Evolutionary conservation across 2,329 filamentous ascomycete species (phyloP).

Genomic region (Orbilia oligospora): DNA sequence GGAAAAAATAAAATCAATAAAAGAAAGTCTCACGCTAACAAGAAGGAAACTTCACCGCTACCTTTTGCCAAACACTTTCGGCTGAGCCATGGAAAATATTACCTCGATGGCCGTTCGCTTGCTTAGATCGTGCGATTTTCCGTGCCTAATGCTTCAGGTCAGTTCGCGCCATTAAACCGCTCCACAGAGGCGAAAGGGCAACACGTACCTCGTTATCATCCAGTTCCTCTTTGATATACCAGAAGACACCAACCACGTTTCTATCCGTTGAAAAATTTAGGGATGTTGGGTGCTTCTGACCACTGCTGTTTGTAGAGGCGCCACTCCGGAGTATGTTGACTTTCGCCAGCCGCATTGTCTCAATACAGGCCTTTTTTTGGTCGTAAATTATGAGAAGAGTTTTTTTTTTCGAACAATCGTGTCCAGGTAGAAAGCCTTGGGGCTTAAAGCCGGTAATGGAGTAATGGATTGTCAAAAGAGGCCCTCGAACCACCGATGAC

Average conservation of each 20-base stretch:
- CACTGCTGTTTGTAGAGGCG: background rate
- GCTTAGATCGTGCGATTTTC: slow-evolving; percentile 46
- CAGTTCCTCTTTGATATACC: slow-evolving; percentile 55
- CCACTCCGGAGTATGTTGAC: slow-evolving; percentile 45
- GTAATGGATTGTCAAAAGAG: background rate
- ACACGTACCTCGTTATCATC: slow-evolving; percentile 38
- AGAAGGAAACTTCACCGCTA: background rate
- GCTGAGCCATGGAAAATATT: slow-evolving; percentile 59
- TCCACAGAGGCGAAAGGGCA: background rate
- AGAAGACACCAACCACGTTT: slow-evolving; percentile 51
- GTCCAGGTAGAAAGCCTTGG: background rate
- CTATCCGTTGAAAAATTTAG: slow-evolving; percentile 31
- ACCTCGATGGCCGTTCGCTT: slow-evolving; percentile 51
- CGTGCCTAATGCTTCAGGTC: slow-evolving; percentile 30
- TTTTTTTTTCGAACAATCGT: background rate
- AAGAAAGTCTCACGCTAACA: background rate
- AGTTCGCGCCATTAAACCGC: background rate
- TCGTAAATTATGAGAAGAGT: background rate
- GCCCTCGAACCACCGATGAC: background rate
- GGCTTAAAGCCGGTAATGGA: no score
- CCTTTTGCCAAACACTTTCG: slow-evolving; percentile 50
- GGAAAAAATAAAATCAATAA: background rate
- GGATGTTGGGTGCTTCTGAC: slow-evolving; percentile 8
- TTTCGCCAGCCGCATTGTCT: slow-evolving; percentile 44
- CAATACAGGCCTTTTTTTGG: background rate